Percentiles rank a stretch among this genome's conserved stretches.
Conservation (phyloP, 2,329 filamentous ascomycete species). For the Aspergillus amoenus region DNA sequence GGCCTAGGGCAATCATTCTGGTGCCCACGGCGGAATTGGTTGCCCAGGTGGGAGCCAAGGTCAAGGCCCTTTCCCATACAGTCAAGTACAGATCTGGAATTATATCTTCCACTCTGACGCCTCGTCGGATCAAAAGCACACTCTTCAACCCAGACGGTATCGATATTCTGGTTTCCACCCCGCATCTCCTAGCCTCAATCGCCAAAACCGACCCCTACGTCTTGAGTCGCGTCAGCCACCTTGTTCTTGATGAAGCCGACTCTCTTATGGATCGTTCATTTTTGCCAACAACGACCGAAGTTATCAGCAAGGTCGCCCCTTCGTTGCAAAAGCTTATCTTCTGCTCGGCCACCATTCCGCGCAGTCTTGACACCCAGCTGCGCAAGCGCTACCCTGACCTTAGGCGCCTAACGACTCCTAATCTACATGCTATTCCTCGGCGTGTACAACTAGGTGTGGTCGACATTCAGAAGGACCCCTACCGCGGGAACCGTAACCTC, state of each 20-base stretch:
- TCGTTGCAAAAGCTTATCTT: constrained; percentile 84
- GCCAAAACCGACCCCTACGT: constrained; percentile 88
- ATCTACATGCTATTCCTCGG: constrained; percentile 91
- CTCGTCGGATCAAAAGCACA: constrained; percentile 77
- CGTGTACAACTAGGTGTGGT: constrained; percentile 92
- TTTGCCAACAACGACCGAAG: constrained; percentile 73
- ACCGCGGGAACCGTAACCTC: constrained; percentile 86
- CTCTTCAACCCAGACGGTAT: constrained; percentile 79
- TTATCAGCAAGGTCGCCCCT: constrained; percentile 78
- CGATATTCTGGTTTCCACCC: constrained; percentile 83
- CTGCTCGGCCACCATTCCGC: constrained; percentile 94
- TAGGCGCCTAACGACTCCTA: constrained; percentile 84
- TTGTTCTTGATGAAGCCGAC: constrained; percentile 94
- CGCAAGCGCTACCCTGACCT: constrained; percentile 78
- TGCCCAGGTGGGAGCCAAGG: constrained; percentile 75
- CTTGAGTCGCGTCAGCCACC: constrained; percentile 82
- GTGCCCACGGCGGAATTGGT: constrained; percentile 93
- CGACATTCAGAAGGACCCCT: constrained; percentile 88
- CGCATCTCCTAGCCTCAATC: constrained; percentile 84
- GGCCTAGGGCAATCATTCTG: constrained; percentile 80
- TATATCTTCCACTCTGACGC: constrained; percentile 74
- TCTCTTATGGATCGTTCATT: constrained; percentile 94
- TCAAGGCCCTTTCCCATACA: constrained; percentile 79
- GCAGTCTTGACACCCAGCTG: constrained; percentile 83
- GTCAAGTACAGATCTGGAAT: constrained; percentile 83